Evolutionary conservation across 2,329 filamentous ascomycete species (phyloP).

Genomic region (Aspergillus persii): DNA sequence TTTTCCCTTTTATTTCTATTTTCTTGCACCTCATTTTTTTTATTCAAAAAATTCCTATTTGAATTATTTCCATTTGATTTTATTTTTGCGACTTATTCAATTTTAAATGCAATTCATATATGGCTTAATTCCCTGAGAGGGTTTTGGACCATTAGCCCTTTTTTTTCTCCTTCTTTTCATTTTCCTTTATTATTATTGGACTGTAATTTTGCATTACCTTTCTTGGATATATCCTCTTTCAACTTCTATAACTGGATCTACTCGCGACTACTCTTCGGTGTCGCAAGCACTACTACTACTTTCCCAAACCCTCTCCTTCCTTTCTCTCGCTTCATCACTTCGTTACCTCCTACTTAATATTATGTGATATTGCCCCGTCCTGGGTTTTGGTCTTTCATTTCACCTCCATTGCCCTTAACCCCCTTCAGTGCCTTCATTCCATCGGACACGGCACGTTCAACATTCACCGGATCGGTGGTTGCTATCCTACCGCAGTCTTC

Average conservation of each 20-base stretch:
- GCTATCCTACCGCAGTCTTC: slow-evolving; percentile 18
- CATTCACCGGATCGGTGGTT: slow-evolving; percentile 26
- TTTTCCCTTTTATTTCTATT: slow-evolving; percentile 4
- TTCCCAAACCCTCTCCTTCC: slow-evolving; percentile 16
- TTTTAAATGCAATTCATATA: slow-evolving; percentile 8
- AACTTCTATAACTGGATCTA: slow-evolving; percentile 20
- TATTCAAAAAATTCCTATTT: background rate
- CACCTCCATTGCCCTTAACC: slow-evolving; percentile 36
- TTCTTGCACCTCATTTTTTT: slow-evolving; percentile 12
- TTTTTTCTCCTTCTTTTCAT: slow-evolving; percentile 12
- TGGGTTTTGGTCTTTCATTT: slow-evolving; percentile 53
- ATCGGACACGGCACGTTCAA: slow-evolving; percentile 24
- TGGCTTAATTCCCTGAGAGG: slow-evolving; percentile 8
- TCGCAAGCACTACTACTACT: slow-evolving; percentile 8
- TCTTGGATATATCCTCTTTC: slow-evolving; percentile 14
- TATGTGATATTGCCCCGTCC: slow-evolving; percentile 32
- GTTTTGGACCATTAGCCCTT: slow-evolving; percentile 9
- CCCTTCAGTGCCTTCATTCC: slow-evolving; percentile 35
- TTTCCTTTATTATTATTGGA: slow-evolving; percentile 13
- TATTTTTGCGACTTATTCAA: slow-evolving; percentile 35
- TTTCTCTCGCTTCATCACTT: slow-evolving; percentile 14
- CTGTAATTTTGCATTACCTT: slow-evolving; percentile 9
- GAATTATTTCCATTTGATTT: slow-evolving; percentile 14
- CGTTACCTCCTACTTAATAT: slow-evolving; percentile 7
- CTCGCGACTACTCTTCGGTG: slow-evolving; percentile 14